Percentiles rank a stretch among this genome's conserved stretches.
These are phyloP conservation scores for Didymella lethalis DNA, from an alignment of 2,329 filamentous ascomycete genomes.

Conservation along the genomic window DNA sequence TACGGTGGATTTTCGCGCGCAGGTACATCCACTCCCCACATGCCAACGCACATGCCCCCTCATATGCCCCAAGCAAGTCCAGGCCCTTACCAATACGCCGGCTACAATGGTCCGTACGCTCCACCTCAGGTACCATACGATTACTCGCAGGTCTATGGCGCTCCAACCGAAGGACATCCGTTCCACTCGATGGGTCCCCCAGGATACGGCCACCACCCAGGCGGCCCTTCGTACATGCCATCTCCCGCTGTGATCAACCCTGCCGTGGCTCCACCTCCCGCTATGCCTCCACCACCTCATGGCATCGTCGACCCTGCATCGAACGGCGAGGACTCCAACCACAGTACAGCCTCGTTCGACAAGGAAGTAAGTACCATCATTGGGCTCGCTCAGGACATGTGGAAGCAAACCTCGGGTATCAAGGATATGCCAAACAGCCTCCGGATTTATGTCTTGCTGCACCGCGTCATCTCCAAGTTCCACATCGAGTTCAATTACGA, in stretches of 20 bases:
- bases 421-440: conserved; percentile 69
- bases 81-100: conserved; percentile 47
- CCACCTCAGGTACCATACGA: conserved; percentile 46
- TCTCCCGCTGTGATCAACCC: conserved; percentile 43
- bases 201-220: conserved; percentile 35
- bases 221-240: conserved; percentile 41
- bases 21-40: conserved; percentile 48
- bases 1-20: conserved; percentile 50
- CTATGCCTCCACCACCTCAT: conserved; percentile 30
- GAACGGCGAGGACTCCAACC: conserved; percentile 31
- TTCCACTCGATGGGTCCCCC: conserved; percentile 45
- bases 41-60: conserved; percentile 46
- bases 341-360: conserved; percentile 48
- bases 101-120: conserved; percentile 48
- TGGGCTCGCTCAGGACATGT: conserved; percentile 66
- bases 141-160: conserved; percentile 41
- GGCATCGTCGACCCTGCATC: conserved; percentile 27
- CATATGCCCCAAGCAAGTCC: conserved; percentile 49
- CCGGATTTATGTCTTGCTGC: conserved; percentile 69
- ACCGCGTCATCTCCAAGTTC: conserved; percentile 68
- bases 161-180: conserved; percentile 41
- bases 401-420: conserved; percentile 67
- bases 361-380: conserved; percentile 53
- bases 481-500: conserved; percentile 64
- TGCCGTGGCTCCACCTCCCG: conserved; percentile 39